Percentiles rank a stretch among this genome's conserved stretches.
Evolutionary conservation across 148 eudicot genomes (phyloP).

Genomic region (Vaccinium darrowii): DNA sequence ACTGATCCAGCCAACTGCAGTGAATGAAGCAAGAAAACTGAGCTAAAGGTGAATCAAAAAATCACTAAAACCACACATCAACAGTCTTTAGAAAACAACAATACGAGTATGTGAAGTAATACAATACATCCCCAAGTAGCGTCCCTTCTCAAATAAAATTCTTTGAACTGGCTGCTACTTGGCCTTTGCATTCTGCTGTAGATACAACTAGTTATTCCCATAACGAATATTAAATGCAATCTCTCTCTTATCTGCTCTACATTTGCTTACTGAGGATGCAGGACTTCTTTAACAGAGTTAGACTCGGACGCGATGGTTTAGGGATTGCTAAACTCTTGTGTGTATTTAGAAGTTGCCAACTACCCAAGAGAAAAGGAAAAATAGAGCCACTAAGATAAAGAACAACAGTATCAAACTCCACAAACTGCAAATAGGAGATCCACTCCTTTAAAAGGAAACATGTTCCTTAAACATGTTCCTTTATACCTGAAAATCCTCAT

Average conservation of each 20-base stretch:
- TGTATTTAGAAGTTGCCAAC: not conserved
- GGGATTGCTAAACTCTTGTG: not conserved
- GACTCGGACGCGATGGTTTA: not conserved
- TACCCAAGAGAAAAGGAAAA: not conserved
- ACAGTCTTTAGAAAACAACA: not conserved
- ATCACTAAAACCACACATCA: not conserved
- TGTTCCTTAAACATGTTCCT: not conserved
- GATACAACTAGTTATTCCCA: not conserved
- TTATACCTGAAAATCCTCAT: not conserved
- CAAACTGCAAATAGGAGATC: constrained; percentile 1
- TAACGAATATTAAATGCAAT: not conserved
- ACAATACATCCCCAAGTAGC: constrained; percentile 15
- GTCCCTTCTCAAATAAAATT: not conserved
- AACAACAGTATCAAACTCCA: not conserved
- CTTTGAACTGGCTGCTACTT: not conserved
- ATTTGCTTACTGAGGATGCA: not conserved
- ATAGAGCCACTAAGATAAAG: not conserved
- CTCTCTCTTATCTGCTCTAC: not conserved
- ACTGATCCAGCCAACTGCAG: constrained; percentile 88
- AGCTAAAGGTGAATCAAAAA: not conserved
- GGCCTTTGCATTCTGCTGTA: not conserved
- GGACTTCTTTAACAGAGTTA: not conserved
- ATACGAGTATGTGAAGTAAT: not conserved
- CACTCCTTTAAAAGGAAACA: not conserved
- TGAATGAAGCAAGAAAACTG: constrained; percentile 18